Evolutionary conservation across 2,329 filamentous ascomycete genomes (phyloP).

Genomic region (Xenosphaeropsis pyriputrescens): DNA sequence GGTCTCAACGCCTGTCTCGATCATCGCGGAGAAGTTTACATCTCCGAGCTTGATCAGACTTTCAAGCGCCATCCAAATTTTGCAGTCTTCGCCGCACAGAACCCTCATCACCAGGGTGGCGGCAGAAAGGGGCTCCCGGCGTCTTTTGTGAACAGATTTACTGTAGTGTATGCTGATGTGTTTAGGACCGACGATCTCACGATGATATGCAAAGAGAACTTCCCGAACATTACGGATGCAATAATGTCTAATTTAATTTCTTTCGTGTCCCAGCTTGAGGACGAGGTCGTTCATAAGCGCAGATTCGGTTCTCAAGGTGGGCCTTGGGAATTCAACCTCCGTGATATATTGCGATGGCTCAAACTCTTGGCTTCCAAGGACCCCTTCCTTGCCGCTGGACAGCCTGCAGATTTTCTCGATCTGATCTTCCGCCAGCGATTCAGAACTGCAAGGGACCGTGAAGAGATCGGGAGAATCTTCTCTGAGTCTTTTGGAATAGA

Average conservation of each 20-base stretch:
- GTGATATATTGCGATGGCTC: conserved; percentile 82
- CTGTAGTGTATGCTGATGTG: conserved; percentile 90
- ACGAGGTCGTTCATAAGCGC: conserved; percentile 45
- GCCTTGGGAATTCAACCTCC: conserved; percentile 93
- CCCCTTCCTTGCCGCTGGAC: conserved; percentile 43
- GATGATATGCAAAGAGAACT: conserved; percentile 68
- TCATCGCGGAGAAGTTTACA: conserved; percentile 88
- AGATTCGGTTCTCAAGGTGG: conserved; percentile 49
- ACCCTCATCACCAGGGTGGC: conserved; percentile 93
- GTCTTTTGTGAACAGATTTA: conserved; percentile 96
- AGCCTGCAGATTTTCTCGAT: conserved; percentile 60
- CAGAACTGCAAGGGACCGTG: conserved; percentile 53
- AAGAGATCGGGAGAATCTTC: conserved; percentile 52
- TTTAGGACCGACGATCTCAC: conserved; percentile 71
- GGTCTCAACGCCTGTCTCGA: conserved; percentile 94
- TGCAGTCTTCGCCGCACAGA: conserved; percentile 91
- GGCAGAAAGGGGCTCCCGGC: conserved; percentile 87
- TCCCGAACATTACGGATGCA: conserved; percentile 42
- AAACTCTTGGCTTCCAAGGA: conserved; percentile 49
- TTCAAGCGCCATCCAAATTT: conserved; percentile 85
- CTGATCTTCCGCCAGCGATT: conserved; percentile 82
- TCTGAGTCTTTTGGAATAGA: conserved; percentile 38
- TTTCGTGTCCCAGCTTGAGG: conserved; percentile 71
- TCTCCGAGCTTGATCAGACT: conserved; percentile 87
- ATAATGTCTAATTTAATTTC: conserved; percentile 55